A percentile compares a stretch with the other conserved stretches of the same genome.
Conservation (phyloP, 257 asterid genomes). For the Orobanche coerulescens region DNA sequence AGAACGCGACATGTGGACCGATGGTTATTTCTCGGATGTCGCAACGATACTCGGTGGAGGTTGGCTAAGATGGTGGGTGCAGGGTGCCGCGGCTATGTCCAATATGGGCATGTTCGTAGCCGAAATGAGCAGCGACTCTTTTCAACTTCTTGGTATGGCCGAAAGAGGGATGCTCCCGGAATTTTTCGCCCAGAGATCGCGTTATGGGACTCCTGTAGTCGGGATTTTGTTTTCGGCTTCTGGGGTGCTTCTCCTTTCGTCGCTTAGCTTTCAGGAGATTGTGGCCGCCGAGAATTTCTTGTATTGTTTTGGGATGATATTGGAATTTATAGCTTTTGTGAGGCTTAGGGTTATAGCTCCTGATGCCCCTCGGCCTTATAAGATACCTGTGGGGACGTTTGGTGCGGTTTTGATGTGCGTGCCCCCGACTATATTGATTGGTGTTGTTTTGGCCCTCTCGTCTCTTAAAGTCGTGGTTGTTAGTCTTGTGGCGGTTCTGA, state of each 20-base stretch:
- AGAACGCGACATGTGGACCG: slow-evolving; percentile 36
- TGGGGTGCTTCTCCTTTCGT: slow-evolving; percentile 45
- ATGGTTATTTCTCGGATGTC: slow-evolving; percentile 46
- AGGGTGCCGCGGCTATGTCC: slow-evolving; percentile 53
- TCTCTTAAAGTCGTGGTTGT: slow-evolving; percentile 37
- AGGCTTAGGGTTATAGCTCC: slow-evolving; percentile 37
- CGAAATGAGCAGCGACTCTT: slow-evolving; percentile 60
- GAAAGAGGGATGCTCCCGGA: slow-evolving; percentile 59
- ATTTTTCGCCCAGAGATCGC: slow-evolving; percentile 48
- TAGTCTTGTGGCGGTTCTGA: slow-evolving; percentile 40
- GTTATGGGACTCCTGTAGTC: slow-evolving; percentile 44
- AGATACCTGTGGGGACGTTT: slow-evolving; percentile 46
- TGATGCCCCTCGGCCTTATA: slow-evolving; percentile 38
- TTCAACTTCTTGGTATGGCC: slow-evolving; percentile 64
- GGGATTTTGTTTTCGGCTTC: slow-evolving; percentile 56
- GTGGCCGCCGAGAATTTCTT: slow-evolving; percentile 59
- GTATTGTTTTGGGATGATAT: slow-evolving; percentile 54
- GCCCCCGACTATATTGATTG: slow-evolving; percentile 39
- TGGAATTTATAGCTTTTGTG: slow-evolving; percentile 47
- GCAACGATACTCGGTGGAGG: slow-evolving; percentile 45
- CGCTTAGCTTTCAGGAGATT: slow-evolving; percentile 58
- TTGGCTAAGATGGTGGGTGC: slow-evolving; percentile 54
- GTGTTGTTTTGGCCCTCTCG: slow-evolving; percentile 44
- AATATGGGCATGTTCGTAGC: slow-evolving; percentile 62
- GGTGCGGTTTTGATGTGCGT: slow-evolving; percentile 43